Conservation (phyloP, 2,329 filamentous ascomycete species). For the Ambrosiella cleistominuta region DNA sequence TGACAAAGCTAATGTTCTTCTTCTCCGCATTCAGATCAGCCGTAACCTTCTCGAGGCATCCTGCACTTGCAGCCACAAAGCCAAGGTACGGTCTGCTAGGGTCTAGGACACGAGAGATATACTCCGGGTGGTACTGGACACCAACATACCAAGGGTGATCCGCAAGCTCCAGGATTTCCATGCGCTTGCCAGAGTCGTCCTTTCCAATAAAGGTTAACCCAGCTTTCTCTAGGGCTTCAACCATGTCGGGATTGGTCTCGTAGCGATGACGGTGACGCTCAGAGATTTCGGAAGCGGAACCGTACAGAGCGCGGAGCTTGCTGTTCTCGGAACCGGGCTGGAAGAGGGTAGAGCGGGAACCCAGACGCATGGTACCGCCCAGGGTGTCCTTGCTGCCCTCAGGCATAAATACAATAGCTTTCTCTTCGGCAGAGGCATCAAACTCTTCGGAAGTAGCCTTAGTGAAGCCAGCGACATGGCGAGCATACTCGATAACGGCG, state of each 20-base stretch:
- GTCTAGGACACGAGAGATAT: constrained; percentile 54
- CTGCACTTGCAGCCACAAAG: constrained; percentile 63
- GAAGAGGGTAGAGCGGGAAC: constrained; percentile 57
- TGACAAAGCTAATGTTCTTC: constrained; percentile 5
- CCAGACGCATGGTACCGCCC: constrained; percentile 77
- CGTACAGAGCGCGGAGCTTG: constrained; percentile 59
- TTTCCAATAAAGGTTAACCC: constrained; percentile 65
- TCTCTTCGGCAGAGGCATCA: constrained; percentile 38
- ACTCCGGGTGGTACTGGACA: constrained; percentile 83
- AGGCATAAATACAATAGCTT: constrained; percentile 80
- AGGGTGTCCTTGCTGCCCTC: constrained; percentile 39
- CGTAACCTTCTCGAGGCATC: constrained; percentile 36
- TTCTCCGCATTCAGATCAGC: constrained; percentile 17
- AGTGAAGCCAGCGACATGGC: constrained; percentile 50
- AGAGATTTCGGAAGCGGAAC: constrained; percentile 33
- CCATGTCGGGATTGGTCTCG: constrained; percentile 70
- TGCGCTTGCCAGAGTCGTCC: constrained; percentile 58
- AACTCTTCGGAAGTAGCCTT: constrained; percentile 40
- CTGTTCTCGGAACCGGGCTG: constrained; percentile 62
- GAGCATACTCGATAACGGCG: constrained; percentile 75
- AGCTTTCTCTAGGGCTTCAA: constrained; percentile 47
- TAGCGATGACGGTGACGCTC: constrained; percentile 82
- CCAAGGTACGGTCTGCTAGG: constrained; percentile 61
- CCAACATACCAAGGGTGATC: constrained; percentile 72
- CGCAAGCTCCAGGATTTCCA: constrained; percentile 69